Base-by-base conservation (phyloP, 192 early-diverging fungal species). In the Coemansia sp. region DNA sequence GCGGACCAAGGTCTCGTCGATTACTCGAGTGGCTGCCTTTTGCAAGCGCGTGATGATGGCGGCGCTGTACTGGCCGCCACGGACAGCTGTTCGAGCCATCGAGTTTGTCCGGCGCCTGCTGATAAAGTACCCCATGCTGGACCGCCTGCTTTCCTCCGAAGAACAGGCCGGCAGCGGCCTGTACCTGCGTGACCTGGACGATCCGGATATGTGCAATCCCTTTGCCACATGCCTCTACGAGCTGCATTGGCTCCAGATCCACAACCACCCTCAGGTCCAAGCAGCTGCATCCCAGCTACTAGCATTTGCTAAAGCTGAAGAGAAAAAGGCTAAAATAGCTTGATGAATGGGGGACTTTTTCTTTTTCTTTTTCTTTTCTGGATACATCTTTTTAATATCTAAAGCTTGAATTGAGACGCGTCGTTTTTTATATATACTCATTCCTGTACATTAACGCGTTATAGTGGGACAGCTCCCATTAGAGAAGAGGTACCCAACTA, bases 201-300 rank as follows among this genome's bases (percentile, higher is more conserved):
- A 98, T 56, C 90, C 94, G 0, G 93, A 98, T 53, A 80, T 96
- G 58, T 94, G 91, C 63, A 98, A 98, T 64, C 92, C 96, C 3
- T 93, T 94, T 70, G 90, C 92, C 3, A 87, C 96, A 3, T 90
- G 85, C 65, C 56, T 95, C 42, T 98, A 88, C 80, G 95, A 98
- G 68, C 69, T 94, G 45, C 81, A 82, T 51, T 80, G 89, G 54
- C 85, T 92, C 48, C 82, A 73, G 59, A 75, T 58, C 53, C 66
- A 65, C 53, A 64, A 66, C 53, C 18, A 57, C 36, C 9, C 64
- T 11, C 36, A 41, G 30, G 79, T 81, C 18, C 73, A 71, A 18
- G 58, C 39, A 2, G 79, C 69, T 12, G 61, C 62, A 1, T 43
- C 49, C 8, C 59, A 61, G 12, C 66, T 79, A 51, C 60, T 79